Evolutionary conservation across 768 basidiomycete genomes (phyloP).

Genomic region (Boletus rubescentipes): DNA sequence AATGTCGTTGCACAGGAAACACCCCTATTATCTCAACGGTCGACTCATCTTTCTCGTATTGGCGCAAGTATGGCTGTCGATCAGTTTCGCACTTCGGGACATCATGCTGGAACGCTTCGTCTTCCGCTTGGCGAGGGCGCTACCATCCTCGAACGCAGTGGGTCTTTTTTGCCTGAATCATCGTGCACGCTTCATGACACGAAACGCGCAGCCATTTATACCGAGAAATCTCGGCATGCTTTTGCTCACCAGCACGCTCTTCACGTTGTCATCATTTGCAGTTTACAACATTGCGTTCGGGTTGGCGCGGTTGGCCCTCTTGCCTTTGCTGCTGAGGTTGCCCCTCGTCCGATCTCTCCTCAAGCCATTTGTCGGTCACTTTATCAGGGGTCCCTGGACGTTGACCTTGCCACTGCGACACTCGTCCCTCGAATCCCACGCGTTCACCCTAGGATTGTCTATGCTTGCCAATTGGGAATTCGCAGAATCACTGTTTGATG

Average conservation of each 20-base stretch:
- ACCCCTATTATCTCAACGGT: conserved; percentile 73
- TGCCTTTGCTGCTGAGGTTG: conserved; percentile 54
- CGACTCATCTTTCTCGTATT: conserved; percentile 58
- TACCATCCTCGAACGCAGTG: conserved; percentile 18
- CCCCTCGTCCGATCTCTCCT: conserved; percentile 52
- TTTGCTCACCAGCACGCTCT: conserved; percentile 40
- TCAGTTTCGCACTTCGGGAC: conserved; percentile 52
- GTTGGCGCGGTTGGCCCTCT: conserved; percentile 41
- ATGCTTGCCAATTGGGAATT: conserved; percentile 65
- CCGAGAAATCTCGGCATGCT: conserved; percentile 19
- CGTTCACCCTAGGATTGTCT: conserved; percentile 50
- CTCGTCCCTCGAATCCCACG: conserved; percentile 43
- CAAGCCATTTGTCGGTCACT: conserved; percentile 65
- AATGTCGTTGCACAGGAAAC: conserved; percentile 49
- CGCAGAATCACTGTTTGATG: conserved; percentile 58
- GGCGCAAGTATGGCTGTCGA: conserved; percentile 49
- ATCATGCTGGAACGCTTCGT: conserved; percentile 63
- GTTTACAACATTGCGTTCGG: conserved; percentile 47
- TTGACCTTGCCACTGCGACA: conserved; percentile 49
- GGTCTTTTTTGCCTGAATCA: background rate
- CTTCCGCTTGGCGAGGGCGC: conserved; percentile 40
- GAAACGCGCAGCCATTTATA: conserved; percentile 18
- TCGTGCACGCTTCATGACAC: background rate
- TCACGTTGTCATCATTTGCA: conserved; percentile 39
- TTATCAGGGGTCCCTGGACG: conserved; percentile 57